Evolutionary conservation across 805 yeast genomes (phyloP).

Genomic region (Peterozyma xylosa): DNA sequence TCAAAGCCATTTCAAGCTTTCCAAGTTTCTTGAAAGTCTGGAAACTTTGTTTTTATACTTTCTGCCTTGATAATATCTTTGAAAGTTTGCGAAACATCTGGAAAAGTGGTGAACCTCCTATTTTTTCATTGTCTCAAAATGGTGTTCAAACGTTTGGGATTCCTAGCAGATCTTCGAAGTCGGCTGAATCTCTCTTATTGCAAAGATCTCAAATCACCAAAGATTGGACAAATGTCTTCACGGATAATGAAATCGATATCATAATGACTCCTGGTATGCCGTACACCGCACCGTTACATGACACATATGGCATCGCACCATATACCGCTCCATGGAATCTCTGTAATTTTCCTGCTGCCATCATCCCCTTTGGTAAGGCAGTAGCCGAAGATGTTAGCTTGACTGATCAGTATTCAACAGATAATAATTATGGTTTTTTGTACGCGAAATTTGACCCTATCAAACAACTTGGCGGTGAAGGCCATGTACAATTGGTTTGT

Average conservation of each 20-base stretch:
- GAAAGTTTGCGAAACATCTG: neutral
- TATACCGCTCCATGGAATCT: constrained; percentile 14
- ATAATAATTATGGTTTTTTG: constrained; percentile 33
- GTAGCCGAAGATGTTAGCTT: constrained; percentile 19
- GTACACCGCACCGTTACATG: constrained; percentile 14
- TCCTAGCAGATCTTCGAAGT: constrained; percentile 6
- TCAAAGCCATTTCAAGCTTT: constrained; percentile 22
- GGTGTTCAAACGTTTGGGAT: constrained; percentile 3
- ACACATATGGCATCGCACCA: constrained; percentile 11
- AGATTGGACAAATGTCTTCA: constrained; percentile 8
- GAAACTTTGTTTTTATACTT: neutral
- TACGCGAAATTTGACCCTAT: constrained; percentile 39
- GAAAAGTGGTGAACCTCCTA: constrained; percentile 8
- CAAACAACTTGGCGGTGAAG: constrained; percentile 49
- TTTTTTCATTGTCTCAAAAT: constrained; percentile 3
- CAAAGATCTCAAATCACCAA: neutral
- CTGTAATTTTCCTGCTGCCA: constrained; percentile 29
- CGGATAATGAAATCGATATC: constrained; percentile 8
- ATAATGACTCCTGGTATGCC: constrained; percentile 12
- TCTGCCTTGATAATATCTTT: neutral
- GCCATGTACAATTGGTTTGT: constrained; percentile 57
- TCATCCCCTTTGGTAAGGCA: constrained; percentile 29
- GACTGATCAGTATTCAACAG: constrained; percentile 16
- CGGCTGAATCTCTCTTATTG: neutral
- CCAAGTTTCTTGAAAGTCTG: constrained; percentile 3